phyloP scores from a whole-genome alignment of 2,329 filamentous ascomycete species.

The Ophiostoma ulmi region DNA sequence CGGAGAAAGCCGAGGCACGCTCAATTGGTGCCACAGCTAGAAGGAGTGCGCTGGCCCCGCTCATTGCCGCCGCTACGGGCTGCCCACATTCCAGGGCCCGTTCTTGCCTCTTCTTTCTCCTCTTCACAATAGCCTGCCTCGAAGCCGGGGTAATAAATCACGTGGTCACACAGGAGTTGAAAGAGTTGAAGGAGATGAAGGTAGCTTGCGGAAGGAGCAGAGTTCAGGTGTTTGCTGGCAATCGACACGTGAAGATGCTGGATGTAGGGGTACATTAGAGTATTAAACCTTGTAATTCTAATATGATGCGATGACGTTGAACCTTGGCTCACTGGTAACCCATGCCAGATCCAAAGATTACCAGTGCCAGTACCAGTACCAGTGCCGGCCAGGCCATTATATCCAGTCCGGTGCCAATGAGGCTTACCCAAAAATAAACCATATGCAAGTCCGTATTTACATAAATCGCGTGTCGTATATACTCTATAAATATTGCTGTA shows the following conservation, averaged over 20 bases:
- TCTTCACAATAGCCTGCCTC: neutral
- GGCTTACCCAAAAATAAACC: neutral
- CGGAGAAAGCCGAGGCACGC: slow-evolving; percentile 9
- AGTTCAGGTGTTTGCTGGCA: too few relatives aligned
- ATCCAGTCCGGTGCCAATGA: neutral
- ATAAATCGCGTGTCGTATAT: neutral
- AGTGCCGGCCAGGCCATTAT: neutral
- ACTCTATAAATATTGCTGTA: neutral
- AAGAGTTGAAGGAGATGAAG: neutral
- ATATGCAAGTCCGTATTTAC: neutral
- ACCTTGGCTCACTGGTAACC: neutral
- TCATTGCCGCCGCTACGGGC: slow-evolving; percentile 13
- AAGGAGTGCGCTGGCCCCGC: neutral
- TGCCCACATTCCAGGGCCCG: neutral
- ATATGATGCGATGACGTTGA: neutral
- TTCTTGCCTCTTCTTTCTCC: neutral
- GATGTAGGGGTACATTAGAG: too few relatives aligned
- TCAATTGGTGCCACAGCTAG: too few relatives aligned
- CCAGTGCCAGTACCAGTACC: neutral
- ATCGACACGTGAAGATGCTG: too few relatives aligned
- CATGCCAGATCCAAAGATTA: neutral
- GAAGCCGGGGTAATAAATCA: slow-evolving; percentile 2
- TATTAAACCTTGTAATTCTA: too few relatives aligned
- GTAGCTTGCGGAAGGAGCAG: too few relatives aligned
- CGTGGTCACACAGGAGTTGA: neutral